Percentiles rank a stretch among this genome's conserved stretches.
These are phyloP conservation scores for Lentinula boryana DNA, from an alignment of 768 basidiomycete species.

Conservation along the genomic window DNA sequence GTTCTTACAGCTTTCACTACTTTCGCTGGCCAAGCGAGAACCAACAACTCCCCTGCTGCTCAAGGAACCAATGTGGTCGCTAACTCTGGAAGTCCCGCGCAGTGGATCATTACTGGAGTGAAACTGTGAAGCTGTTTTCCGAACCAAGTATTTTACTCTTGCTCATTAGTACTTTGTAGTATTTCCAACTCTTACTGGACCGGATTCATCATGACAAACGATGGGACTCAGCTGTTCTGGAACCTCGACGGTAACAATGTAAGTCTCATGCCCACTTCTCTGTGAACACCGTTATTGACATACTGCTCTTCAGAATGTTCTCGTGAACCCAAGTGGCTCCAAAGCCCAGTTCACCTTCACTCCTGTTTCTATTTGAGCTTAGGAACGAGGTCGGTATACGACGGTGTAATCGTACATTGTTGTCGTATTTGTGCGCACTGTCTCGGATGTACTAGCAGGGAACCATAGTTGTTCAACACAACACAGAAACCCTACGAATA, in stretches of 20 bases:
- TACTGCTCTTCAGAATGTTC: background rate
- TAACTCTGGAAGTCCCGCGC: background rate
- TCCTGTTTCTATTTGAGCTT: background rate
- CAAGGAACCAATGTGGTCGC: background rate
- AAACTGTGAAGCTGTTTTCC: background rate
- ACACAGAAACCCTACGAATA: no score
- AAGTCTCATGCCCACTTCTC: background rate
- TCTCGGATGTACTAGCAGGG: no score
- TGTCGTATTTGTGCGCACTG: no score
- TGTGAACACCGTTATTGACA: background rate
- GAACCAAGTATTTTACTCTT: background rate
- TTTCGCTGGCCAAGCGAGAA: background rate
- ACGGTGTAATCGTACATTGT: no score
- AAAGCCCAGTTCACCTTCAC: background rate
- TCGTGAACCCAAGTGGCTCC: background rate
- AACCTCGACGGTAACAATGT: background rate
- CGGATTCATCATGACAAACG: background rate
- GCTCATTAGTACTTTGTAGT: background rate
- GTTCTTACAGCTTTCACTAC: background rate
- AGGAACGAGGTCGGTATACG: no score
- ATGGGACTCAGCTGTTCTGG: background rate
- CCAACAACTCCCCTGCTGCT: background rate
- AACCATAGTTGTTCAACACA: no score
- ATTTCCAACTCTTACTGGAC: background rate
- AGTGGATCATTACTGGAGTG: background rate